Evolutionary conservation across 805 yeast species (phyloP).

Genomic region (Kluyveromyces dobzhanskii): DNA sequence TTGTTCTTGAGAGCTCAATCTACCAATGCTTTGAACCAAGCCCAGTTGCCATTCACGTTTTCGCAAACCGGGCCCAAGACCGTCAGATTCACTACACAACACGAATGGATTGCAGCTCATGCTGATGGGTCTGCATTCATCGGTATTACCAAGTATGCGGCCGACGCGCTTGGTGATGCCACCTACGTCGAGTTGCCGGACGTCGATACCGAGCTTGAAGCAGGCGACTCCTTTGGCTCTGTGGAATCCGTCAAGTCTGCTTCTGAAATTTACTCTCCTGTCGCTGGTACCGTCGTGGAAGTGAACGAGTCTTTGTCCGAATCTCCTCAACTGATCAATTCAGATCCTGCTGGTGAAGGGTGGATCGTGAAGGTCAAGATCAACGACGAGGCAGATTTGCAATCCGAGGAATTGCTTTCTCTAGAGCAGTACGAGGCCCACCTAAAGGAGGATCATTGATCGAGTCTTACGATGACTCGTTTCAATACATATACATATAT

Average conservation of each 20-base stretch:
- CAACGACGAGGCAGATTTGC: constrained; percentile 37
- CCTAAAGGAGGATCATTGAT: constrained; percentile 45
- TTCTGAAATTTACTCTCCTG: constrained; percentile 85
- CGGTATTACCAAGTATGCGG: constrained; percentile 94
- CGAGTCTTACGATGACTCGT: too few species aligned
- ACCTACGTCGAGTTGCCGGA: constrained; percentile 89
- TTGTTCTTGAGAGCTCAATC: constrained; percentile 21
- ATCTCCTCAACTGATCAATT: constrained; percentile 70
- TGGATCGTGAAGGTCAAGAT: constrained; percentile 82
- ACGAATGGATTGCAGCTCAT: constrained; percentile 90
- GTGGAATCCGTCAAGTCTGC: constrained; percentile 95
- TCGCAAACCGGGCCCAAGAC: constrained; percentile 26
- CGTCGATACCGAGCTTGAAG: constrained; percentile 47
- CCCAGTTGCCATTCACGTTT: constrained; percentile 26
- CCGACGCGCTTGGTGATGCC: constrained; percentile 95
- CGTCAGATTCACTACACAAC: constrained; percentile 74
- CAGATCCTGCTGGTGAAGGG: constrained; percentile 88
- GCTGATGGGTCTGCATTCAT: constrained; percentile 74
- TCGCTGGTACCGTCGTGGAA: constrained; percentile 65
- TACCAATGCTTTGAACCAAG: constrained; percentile 24
- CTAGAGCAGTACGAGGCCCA: constrained; percentile 49
- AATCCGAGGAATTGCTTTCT: constrained; percentile 40
- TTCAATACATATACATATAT: too few species aligned
- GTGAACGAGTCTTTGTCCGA: constrained; percentile 59
- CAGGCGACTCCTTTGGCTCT: constrained; percentile 82